Evolutionary conservation across 139 green algal genomes (phyloP).

Genomic region (Microglena sp.): DNA sequence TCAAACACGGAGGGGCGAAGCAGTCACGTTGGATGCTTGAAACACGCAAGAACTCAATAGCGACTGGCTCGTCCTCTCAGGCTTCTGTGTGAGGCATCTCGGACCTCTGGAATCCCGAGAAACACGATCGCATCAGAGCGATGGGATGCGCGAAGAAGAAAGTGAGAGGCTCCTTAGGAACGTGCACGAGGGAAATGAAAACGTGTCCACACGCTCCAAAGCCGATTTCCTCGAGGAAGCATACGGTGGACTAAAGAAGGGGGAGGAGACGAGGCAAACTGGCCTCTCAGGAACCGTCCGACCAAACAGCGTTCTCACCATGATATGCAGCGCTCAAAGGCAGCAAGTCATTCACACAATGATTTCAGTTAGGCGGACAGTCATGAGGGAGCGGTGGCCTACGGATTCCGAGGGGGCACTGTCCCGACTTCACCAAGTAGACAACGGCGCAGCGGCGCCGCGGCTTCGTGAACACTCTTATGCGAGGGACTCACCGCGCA

Average conservation of each 20-base stretch:
- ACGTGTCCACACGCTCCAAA: conserved; percentile 66
- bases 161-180: background rate
- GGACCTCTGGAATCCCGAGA: conserved; percentile 1
- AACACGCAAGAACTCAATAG: conserved; percentile 76
- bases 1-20: conserved; percentile 76
- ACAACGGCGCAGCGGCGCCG: conserved; percentile 86
- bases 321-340: no score
- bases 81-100: conserved; percentile 15
- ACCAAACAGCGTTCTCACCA: no score
- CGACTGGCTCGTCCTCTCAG: conserved; percentile 81
- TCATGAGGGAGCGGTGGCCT: no score
- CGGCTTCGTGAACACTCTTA: conserved; percentile 98
- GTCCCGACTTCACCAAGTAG: conserved; percentile 83
- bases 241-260: no score
- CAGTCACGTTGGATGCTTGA: conserved; percentile 44
- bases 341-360: no score
- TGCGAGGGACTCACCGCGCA: conserved; percentile 81
- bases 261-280: no score
- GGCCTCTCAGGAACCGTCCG: no score
- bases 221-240: conserved; percentile 91
- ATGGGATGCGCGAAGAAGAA: conserved; percentile 1
- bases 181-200: conserved; percentile 67
- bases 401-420: conserved; percentile 77
- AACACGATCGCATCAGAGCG: background rate
- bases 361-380: no score